Conservation (phyloP, 1,284 basidiomycete genomes). For the Heterobasidion parviporum region DNA sequence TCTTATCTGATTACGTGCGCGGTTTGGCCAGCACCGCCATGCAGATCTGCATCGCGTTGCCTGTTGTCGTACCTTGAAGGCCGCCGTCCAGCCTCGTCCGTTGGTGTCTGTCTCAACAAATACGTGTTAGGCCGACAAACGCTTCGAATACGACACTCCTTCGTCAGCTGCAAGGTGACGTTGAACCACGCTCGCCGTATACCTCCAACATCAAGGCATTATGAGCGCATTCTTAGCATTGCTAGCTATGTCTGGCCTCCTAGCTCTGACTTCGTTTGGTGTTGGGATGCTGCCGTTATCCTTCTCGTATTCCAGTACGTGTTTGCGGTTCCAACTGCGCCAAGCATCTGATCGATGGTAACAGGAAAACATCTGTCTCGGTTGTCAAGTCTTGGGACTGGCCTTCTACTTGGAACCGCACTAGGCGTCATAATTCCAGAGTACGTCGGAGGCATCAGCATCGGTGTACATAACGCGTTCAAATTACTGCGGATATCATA, state of each 20-base stretch:
- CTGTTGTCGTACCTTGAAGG: too few species aligned
- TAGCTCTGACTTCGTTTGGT: slow-evolving; percentile 66
- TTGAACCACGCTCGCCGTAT: too few species aligned
- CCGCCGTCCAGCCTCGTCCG: too few species aligned
- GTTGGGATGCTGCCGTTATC: slow-evolving; percentile 71
- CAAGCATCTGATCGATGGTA: background rate
- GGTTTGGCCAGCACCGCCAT: too few species aligned
- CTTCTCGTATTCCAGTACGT: slow-evolving; percentile 69
- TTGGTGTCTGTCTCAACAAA: too few species aligned
- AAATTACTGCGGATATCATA: slow-evolving; percentile 16
- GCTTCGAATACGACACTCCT: too few species aligned
- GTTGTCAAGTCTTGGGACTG: slow-evolving; percentile 68
- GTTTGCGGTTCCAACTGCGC: background rate
- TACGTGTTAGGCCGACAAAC: too few species aligned
- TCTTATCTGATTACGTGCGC: too few species aligned
- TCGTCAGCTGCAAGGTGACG: too few species aligned
- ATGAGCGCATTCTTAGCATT: slow-evolving; percentile 20
- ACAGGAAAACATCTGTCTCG: slow-evolving; percentile 50
- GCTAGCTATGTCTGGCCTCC: slow-evolving; percentile 42
- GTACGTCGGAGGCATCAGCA: slow-evolving; percentile 35
- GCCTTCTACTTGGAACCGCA: slow-evolving; percentile 83
- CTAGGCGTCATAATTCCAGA: slow-evolving; percentile 90
- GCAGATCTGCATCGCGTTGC: too few species aligned
- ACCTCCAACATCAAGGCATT: background rate
- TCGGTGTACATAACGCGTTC: background rate